phyloP scores from a whole-genome alignment of 225 moss, liverwort and hornwort genomes.

The Bryoerythrophyllum caledonicum region DNA sequence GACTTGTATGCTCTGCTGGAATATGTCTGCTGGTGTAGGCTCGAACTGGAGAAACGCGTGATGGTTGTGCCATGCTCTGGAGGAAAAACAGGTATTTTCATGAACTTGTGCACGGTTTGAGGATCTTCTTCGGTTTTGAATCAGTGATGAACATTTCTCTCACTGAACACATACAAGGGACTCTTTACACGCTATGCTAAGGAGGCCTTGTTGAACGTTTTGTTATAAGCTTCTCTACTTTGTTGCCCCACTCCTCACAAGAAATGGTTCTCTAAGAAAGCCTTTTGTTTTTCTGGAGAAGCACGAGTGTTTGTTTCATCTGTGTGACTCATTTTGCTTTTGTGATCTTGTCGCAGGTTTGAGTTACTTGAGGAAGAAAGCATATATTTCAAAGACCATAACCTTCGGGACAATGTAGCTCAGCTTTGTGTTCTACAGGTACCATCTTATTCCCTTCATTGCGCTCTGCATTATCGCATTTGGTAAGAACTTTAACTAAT shows the following conservation, averaged over 20 bases:
- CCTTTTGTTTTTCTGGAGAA: not conserved
- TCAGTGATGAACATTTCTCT: not conserved
- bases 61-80: slow-evolving; percentile 89
- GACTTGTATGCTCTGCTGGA: not conserved
- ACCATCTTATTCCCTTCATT: not conserved
- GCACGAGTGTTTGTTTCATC: not conserved
- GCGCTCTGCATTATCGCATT: not conserved
- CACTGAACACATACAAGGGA: not conserved
- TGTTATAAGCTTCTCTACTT: not conserved
- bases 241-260: not conserved
- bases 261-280: not conserved
- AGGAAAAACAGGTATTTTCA: slow-evolving; percentile 45
- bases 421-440: slow-evolving; percentile 81
- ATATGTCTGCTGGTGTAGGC: slow-evolving; percentile 36
- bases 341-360: slow-evolving; percentile 42
- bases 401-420: slow-evolving; percentile 69
- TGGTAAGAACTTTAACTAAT: not conserved
- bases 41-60: slow-evolving; percentile 59
- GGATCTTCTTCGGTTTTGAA: not conserved
- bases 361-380: slow-evolving; percentile 51
- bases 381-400: slow-evolving; percentile 58
- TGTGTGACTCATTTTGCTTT: not conserved
- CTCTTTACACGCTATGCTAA: not conserved
- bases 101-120: not conserved
- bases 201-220: not conserved